Conservation (phyloP, 768 basidiomycete species). For the Panus rudis region DNA sequence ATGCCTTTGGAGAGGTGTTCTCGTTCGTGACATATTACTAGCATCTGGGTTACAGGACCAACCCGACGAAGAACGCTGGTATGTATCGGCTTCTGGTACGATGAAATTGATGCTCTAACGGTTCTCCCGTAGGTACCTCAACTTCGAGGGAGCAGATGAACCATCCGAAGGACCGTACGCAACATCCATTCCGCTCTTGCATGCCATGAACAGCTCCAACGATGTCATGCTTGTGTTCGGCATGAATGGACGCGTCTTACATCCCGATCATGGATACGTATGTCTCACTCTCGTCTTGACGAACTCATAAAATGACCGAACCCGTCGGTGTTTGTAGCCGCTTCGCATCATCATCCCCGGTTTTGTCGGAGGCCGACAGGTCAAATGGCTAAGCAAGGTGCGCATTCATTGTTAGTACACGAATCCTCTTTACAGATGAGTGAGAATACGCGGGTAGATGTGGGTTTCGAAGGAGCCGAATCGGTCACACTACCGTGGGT, state of each 20-base stretch:
- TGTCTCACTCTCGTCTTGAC: too few species aligned
- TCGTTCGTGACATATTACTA: conserved; percentile 43
- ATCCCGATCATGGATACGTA: conserved; percentile 61
- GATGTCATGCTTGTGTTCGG: conserved; percentile 51
- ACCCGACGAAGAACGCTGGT: conserved; percentile 14
- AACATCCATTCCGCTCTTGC: conserved; percentile 39
- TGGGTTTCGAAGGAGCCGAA: conserved; percentile 16
- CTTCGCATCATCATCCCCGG: conserved; percentile 56
- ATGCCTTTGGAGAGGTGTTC: conserved; percentile 55
- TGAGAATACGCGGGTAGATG: too few species aligned
- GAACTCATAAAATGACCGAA: too few species aligned
- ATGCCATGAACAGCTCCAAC: conserved; percentile 35
- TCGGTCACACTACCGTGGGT: conserved; percentile 14
- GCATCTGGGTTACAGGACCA: conserved; percentile 12
- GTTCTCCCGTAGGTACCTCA: conserved; percentile 32
- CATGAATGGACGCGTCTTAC: conserved; percentile 54
- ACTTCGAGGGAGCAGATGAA: conserved; percentile 53
- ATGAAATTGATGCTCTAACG: conserved; percentile 40
- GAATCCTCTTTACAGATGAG: too few species aligned
- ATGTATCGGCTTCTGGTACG: too few species aligned
- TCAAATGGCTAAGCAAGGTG: conserved; percentile 20
- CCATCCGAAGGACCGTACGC: conserved; percentile 58
- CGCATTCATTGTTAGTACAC: neutral
- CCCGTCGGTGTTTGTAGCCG: too few species aligned
- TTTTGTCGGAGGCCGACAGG: conserved; percentile 54